Conservation (phyloP, 2,329 filamentous ascomycete species). For the Acephala macrosclerotiorum region DNA sequence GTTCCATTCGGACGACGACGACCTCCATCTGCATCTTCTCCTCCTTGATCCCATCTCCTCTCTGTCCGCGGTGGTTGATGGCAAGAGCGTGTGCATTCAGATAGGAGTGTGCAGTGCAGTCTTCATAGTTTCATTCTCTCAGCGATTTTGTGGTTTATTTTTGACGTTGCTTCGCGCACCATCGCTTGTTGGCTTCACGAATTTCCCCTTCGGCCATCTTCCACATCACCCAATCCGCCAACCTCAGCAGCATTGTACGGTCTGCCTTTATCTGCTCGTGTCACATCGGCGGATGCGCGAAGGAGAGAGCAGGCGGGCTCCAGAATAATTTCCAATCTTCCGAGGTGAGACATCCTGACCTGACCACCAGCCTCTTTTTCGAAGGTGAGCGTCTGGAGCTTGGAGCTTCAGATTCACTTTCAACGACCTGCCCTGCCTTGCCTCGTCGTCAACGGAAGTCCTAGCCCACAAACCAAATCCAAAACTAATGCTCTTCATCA, state of each 20-base stretch:
- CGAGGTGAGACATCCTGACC: conserved; percentile 40
- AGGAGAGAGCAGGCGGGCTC: conserved; percentile 28
- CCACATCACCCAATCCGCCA: conserved; percentile 16
- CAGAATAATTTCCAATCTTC: conserved; percentile 31
- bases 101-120: conserved; percentile 28
- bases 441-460: background rate
- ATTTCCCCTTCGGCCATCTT: conserved; percentile 19
- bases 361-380: conserved; percentile 37
- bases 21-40: conserved; percentile 17
- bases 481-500: background rate
- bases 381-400: conserved; percentile 35
- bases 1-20: conserved; percentile 5
- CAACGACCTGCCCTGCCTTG: background rate
- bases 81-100: conserved; percentile 35
- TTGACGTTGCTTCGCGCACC: conserved; percentile 32
- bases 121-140: conserved; percentile 37
- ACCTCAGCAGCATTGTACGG: background rate
- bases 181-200: conserved; percentile 33
- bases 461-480: conserved; percentile 2
- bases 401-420: conserved; percentile 26
- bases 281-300: conserved; percentile 24
- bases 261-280: conserved; percentile 17
- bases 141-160: conserved; percentile 36
- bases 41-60: conserved; percentile 18
- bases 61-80: conserved; percentile 36